Percentiles rank a stretch among this genome's conserved stretches.
Evolutionary conservation across 768 basidiomycete genomes (phyloP).

Genomic region (Lactifluus subvellereus): DNA sequence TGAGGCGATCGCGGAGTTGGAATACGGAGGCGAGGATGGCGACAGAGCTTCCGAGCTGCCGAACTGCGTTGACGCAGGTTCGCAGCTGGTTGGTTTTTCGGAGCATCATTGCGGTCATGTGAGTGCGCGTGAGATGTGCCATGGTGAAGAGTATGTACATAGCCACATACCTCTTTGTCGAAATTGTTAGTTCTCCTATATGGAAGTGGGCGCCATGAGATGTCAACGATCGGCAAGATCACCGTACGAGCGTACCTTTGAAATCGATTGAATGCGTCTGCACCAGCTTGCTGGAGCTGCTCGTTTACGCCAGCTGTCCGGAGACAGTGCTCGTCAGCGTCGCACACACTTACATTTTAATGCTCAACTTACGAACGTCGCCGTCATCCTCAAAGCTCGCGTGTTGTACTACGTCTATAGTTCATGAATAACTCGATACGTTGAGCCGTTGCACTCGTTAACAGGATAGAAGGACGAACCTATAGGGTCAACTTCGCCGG

Average conservation of each 20-base stretch:
- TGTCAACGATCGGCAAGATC: conserved; percentile 1
- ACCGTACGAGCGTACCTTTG: conserved; percentile 41
- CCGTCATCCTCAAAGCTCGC: conserved; percentile 59
- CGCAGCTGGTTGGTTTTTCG: conserved; percentile 42
- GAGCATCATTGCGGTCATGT: conserved; percentile 3
- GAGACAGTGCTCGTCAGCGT: background rate
- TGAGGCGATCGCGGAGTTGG: conserved; percentile 62
- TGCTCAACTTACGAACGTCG: conserved; percentile 56
- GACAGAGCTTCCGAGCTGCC: conserved; percentile 71
- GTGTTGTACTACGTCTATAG: conserved; percentile 30
- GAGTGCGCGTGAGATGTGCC: conserved; percentile 10
- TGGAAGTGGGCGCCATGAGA: conserved; percentile 10
- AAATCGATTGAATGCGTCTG: conserved; percentile 59
- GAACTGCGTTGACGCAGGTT: conserved; percentile 72
- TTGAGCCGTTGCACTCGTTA: background rate
- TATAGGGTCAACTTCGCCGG: conserved; percentile 32
- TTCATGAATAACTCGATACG: background rate
- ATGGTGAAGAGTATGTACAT: background rate
- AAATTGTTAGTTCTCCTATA: conserved; percentile 52
- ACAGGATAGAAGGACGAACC: conserved; percentile 12
- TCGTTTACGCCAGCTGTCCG: conserved; percentile 57
- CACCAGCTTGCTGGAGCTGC: conserved; percentile 58
- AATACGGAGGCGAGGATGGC: conserved; percentile 71
- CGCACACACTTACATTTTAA: background rate
- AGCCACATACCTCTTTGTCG: conserved; percentile 51